Base-by-base conservation (phyloP, 768 basidiomycete genomes). In the Xerocomellus chrysenteron region DNA sequence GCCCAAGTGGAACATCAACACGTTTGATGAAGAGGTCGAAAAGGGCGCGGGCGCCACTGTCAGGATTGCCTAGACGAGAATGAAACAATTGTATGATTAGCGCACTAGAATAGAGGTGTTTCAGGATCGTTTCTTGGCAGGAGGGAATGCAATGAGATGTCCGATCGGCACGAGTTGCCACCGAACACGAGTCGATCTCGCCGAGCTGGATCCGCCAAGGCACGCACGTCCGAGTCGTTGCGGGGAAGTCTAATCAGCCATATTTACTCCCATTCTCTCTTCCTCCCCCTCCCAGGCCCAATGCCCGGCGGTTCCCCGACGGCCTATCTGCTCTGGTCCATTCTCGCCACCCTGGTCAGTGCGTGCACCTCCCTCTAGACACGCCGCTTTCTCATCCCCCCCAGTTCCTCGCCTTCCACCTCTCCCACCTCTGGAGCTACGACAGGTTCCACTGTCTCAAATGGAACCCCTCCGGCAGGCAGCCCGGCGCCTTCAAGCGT, bases 401-500 rank as follows among this genome's bases (percentile, higher is more conserved):
- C 9, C 60, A 88, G 90, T 91, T 91, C 66, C 77, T 83, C 53
- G 63, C 73, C 44, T 89, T 90, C 69, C 78, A 91, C 53, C 64
- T 88, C 46, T 75, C 81, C 62, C 90, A 92, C 69, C 79, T 92
- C n/a, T 92, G 88, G 87, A 76, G 75, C 59, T 92, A 91, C 65
- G 90, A 92, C 73, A 79, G 73, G 56, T 88, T 91, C 71, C 78
- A 84, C 58, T 91, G 90, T 71, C 71, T 91, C 45, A 80, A 76
- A 70, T 91, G 89, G 88, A 79, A 41, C 47, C 60, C 83, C 67
- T 78, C 84, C 14, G 88, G 88, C 35, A 79, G 88, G 50, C 88
- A 89, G 68, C 88, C 87, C 54, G 91, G 91, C 54, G 84, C 90
- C 13, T 93, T 93, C 81, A 92, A 88, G 74, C 80, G 92, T 49